phyloP scores from a whole-genome alignment of 768 basidiomycete species.

The Calocybe gangraenosa region DNA sequence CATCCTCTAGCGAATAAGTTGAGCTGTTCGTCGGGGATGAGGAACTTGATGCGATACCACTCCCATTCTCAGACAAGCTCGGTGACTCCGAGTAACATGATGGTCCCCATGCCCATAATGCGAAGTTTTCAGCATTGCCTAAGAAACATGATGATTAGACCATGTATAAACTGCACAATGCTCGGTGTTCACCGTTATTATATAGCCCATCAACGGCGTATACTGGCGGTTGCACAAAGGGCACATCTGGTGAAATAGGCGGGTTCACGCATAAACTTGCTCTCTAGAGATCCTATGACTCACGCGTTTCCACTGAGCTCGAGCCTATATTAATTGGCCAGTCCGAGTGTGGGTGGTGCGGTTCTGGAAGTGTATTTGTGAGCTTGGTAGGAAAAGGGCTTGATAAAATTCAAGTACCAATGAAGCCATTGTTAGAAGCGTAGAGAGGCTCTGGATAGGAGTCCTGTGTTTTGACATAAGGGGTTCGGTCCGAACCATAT shows the following conservation, averaged over 20 bases:
- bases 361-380: neutral
- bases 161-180: too few species aligned
- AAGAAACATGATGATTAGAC: neutral
- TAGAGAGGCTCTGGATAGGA: neutral
- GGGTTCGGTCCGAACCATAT: slow-evolving; percentile 5
- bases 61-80: neutral
- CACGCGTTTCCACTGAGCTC: too few species aligned
- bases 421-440: neutral
- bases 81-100: neutral
- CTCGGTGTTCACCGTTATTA: neutral
- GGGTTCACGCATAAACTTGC: too few species aligned
- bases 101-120: slow-evolving; percentile 8
- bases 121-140: slow-evolving; percentile 1
- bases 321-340: neutral
- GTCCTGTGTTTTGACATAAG: slow-evolving; percentile 4
- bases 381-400: neutral
- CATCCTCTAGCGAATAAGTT: slow-evolving; percentile 29
- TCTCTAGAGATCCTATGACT: too few species aligned
- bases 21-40: slow-evolving; percentile 22
- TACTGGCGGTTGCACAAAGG: neutral
- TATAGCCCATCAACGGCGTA: neutral
- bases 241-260: neutral
- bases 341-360: neutral
- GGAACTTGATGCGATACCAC: slow-evolving; percentile 1
- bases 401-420: neutral